phyloP scores from a whole-genome alignment of 1,139 yeast species.

The Suhomyces terraborum region DNA sequence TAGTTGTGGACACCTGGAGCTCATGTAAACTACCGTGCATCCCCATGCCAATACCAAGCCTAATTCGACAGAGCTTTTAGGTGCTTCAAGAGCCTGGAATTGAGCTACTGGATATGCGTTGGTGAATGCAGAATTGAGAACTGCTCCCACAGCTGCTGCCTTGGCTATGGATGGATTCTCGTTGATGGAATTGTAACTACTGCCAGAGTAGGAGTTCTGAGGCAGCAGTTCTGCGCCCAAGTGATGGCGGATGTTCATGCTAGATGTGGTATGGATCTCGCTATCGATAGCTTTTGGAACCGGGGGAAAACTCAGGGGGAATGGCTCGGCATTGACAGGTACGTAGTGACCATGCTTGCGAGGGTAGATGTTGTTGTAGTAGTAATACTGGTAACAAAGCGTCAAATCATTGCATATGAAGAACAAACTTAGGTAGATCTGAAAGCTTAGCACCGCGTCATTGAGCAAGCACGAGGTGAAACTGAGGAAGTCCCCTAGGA shows the following conservation, averaged over 20 bases:
- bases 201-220: slow-evolving; percentile 7
- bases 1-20: slow-evolving; percentile 85
- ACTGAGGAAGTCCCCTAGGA: slow-evolving; percentile 81
- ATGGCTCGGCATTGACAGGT: slow-evolving; percentile 9
- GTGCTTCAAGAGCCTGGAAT: background rate
- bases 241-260: slow-evolving; percentile 9
- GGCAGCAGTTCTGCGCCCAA: slow-evolving; percentile 8
- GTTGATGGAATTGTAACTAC: slow-evolving; percentile 31
- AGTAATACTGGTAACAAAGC: slow-evolving; percentile 74
- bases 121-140: slow-evolving; percentile 26
- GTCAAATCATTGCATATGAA: slow-evolving; percentile 73
- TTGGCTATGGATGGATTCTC: slow-evolving; percentile 13
- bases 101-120: slow-evolving; percentile 24
- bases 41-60: slow-evolving; percentile 67
- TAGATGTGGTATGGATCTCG: slow-evolving; percentile 6
- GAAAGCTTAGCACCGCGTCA: slow-evolving; percentile 71
- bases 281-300: slow-evolving; percentile 16
- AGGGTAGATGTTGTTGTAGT: slow-evolving; percentile 55
- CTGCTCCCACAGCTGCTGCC: slow-evolving; percentile 24
- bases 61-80: background rate
- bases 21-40: slow-evolving; percentile 73
- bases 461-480: slow-evolving; percentile 80
- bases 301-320: slow-evolving; percentile 7
- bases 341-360: slow-evolving; percentile 16
- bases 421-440: slow-evolving; percentile 70